Evolutionary conservation across 1,284 basidiomycete genomes (phyloP).

Genomic region (Grifola frondosa): DNA sequence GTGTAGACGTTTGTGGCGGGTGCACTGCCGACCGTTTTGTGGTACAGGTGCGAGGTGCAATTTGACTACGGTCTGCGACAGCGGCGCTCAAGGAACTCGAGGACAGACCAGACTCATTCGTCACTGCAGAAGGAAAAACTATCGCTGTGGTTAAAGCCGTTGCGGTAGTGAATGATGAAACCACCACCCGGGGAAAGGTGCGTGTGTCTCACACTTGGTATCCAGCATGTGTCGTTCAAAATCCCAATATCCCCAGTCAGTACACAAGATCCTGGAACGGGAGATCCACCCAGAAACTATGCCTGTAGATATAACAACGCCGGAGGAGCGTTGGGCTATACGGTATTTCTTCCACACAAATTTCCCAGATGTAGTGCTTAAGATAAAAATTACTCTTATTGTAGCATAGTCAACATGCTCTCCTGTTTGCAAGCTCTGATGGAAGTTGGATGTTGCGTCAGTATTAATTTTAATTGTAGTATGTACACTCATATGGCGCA

Average conservation of each 20-base stretch:
- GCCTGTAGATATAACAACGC: conserved; percentile 44
- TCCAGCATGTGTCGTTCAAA: neutral
- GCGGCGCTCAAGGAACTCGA: conserved; percentile 51
- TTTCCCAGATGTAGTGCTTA: neutral
- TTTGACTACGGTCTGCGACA: conserved; percentile 72
- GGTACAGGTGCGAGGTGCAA: conserved; percentile 72
- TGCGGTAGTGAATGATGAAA: conserved; percentile 59
- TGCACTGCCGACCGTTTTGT: neutral
- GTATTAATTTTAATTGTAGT: conserved; percentile 8
- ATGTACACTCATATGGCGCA: neutral
- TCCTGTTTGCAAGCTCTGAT: conserved; percentile 50
- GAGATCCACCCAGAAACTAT: conserved; percentile 68
- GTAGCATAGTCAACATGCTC: conserved; percentile 66
- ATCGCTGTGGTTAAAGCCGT: conserved; percentile 62
- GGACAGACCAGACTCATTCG: conserved; percentile 60
- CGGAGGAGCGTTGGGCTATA: conserved; percentile 75
- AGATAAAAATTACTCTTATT: neutral
- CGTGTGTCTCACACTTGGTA: conserved; percentile 22
- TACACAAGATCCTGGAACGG: conserved; percentile 80
- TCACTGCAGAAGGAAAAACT: conserved; percentile 60
- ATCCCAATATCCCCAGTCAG: conserved; percentile 40
- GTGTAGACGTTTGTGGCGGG: conserved; percentile 14
- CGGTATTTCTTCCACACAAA: conserved; percentile 40
- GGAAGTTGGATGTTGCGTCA: conserved; percentile 47
- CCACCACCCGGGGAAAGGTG: conserved; percentile 62